Evolutionary conservation across 2,329 filamentous ascomycete species (phyloP).

Genomic region (Elsinoe necatrix): DNA sequence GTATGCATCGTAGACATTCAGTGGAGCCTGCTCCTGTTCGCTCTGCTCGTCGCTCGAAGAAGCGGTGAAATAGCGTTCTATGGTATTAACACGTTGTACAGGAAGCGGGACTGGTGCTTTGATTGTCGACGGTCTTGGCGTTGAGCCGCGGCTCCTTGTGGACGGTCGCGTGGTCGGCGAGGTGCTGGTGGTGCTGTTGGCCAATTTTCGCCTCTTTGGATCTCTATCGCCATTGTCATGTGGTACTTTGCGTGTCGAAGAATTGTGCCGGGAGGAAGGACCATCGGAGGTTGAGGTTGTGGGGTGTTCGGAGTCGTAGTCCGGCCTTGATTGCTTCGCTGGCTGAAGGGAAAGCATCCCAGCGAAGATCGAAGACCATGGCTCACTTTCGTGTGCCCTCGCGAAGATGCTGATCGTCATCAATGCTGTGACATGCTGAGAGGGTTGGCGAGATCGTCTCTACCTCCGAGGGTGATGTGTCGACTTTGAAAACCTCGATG

Average conservation of each 20-base stretch:
- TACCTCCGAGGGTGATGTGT: neutral
- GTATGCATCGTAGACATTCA: conserved; percentile 9
- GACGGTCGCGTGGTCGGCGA: conserved; percentile 10
- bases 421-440: conserved; percentile 10
- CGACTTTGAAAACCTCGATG: conserved; percentile 1
- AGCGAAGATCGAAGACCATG: conserved; percentile 16
- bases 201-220: conserved; percentile 14
- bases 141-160: conserved; percentile 3
- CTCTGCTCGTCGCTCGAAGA: neutral
- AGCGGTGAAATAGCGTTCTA: conserved; percentile 12
- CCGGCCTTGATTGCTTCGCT: conserved; percentile 5
- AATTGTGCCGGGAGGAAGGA: neutral
- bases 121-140: conserved; percentile 3
- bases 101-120: neutral
- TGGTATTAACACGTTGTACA: neutral
- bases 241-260: neutral
- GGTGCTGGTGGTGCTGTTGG: neutral
- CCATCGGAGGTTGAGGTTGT: neutral
- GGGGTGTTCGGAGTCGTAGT: conserved; percentile 12
- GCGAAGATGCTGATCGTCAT: conserved; percentile 17
- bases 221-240: neutral
- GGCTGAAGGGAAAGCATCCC: conserved; percentile 17
- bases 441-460: neutral
- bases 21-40: conserved; percentile 9
- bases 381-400: conserved; percentile 16